Base-by-base conservation (phyloP, 345 rosid species). In the Lepidium aucheri region DNA sequence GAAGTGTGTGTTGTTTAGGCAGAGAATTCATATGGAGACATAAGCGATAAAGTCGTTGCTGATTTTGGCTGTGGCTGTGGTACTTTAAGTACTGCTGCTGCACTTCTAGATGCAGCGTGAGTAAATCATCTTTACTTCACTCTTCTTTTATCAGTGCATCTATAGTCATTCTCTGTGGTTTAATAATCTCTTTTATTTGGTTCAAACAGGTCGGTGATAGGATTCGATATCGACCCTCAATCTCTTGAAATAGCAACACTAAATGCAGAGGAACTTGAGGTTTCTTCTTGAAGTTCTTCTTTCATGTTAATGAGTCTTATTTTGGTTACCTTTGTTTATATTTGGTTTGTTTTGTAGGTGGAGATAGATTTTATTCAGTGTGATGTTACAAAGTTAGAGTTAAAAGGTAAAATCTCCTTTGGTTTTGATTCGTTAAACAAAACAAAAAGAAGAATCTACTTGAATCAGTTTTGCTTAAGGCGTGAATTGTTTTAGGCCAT, bases 21-120 rank as follows among this genome's bases (percentile, higher is more conserved):
- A 7, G 97, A 88, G 75, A 86, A 81, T 79, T 90, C 96, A 35
- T 93, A 81, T 75, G 96, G 85, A 60, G 98, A 90, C 68, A 85
- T 90, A 69, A 68, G 69, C 58, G 64, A 67, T 63, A 88, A 86
- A 76, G 82, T 93, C 0, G 96, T 88, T 34, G 98, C 88, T 0
- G 98, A 93, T 90, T 93, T 93, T 59, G 99, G 99, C 2, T 93
- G 97, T 39, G 97, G 98, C 0, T 93, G 98, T 62, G 97, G 94
- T 66, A 88, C 98, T 22, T 73, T 93, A 72, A 81, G 94, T 74
- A 82, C 76, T 72, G 97, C 97, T 24, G 92, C 99, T 75, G 78
- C 89, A 65, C 92, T 94, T 56, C 65, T 94, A 76, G 97, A 87
- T 68, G 97, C 99, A 50, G 86, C 83, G 95, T 90, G 67, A 82